phyloP scores from a whole-genome alignment of 2,329 filamentous ascomycete genomes.

The Biscogniauxia mediterranea region DNA sequence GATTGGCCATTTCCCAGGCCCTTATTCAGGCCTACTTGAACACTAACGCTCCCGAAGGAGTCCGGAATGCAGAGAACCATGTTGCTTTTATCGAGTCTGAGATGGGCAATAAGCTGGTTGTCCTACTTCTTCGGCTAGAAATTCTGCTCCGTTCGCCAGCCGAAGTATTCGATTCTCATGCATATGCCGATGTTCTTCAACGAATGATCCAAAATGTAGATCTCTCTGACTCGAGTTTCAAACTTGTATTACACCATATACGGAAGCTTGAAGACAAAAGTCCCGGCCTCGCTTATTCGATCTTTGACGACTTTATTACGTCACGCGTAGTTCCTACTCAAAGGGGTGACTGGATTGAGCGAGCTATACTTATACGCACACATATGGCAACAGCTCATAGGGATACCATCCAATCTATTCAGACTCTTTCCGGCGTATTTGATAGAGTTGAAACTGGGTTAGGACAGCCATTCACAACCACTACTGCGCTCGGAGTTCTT shows the following conservation, averaged over 20 bases:
- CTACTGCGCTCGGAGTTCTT: constrained; percentile 65
- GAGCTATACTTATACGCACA: constrained; percentile 63
- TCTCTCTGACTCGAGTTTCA: constrained; percentile 63
- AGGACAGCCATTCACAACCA: constrained; percentile 49
- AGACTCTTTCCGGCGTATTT: constrained; percentile 25
- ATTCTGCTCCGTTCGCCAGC: constrained; percentile 51
- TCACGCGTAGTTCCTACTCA: constrained; percentile 49
- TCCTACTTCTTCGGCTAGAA: constrained; percentile 68
- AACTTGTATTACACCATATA: constrained; percentile 65
- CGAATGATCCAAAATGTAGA: constrained; percentile 60
- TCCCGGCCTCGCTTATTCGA: constrained; percentile 44
- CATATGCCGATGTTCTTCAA: constrained; percentile 53
- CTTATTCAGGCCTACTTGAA: constrained; percentile 56
- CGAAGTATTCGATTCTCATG: constrained; percentile 47
- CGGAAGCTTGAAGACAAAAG: constrained; percentile 60
- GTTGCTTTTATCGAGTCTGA: constrained; percentile 62
- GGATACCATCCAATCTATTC: constrained; percentile 34
- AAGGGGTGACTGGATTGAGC: constrained; percentile 64
- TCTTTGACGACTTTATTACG: constrained; percentile 64
- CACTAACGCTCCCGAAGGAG: constrained; percentile 41
- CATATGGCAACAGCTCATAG: constrained; percentile 60
- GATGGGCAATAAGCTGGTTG: constrained; percentile 61
- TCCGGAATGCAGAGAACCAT: constrained; percentile 54
- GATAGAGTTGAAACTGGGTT: constrained; percentile 42
- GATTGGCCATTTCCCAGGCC: constrained; percentile 64